phyloP scores from a whole-genome alignment of 225 moss, liverwort and hornwort genomes.

The Marchantia polymorpha region DNA sequence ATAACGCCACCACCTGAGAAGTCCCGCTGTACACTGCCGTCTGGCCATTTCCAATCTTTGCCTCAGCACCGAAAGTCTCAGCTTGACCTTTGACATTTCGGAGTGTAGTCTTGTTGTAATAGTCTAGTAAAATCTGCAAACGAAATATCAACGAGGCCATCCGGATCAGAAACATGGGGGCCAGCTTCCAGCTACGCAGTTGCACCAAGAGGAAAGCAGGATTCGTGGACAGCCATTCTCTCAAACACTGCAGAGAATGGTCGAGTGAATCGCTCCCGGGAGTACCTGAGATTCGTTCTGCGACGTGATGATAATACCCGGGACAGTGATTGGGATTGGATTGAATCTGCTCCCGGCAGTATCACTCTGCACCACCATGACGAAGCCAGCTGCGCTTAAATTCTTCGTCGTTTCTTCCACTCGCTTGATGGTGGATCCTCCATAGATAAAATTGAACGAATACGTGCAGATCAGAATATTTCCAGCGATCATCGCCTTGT shows the following conservation, averaged over 20 bases:
- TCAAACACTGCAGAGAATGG: neutral
- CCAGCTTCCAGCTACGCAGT: neutral
- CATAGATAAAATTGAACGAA: slow-evolving; percentile 68
- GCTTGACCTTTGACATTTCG: slow-evolving; percentile 43
- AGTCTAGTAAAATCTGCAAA: slow-evolving; percentile 35
- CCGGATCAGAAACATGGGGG: neutral
- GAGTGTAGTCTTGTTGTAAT: slow-evolving; percentile 40
- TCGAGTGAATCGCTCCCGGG: neutral
- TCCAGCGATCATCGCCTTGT: slow-evolving; percentile 26
- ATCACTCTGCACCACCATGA: slow-evolving; percentile 71
- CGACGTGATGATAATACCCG: slow-evolving; percentile 49
- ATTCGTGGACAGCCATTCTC: neutral
- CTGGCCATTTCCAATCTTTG: slow-evolving; percentile 48
- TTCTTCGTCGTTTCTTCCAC: slow-evolving; percentile 47
- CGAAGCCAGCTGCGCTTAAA: slow-evolving; percentile 61
- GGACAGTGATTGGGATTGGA: slow-evolving; percentile 49
- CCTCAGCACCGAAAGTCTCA: slow-evolving; percentile 37
- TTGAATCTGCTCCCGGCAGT: slow-evolving; percentile 62
- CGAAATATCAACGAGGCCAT: neutral
- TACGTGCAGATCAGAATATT: slow-evolving; percentile 48
- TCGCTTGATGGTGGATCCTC: slow-evolving; percentile 55
- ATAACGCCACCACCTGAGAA: slow-evolving; percentile 56
- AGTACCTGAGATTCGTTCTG: slow-evolving; percentile 43
- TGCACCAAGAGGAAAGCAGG: neutral
- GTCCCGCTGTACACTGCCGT: slow-evolving; percentile 41